Evolutionary conservation across 148 eudicot species (phyloP), one percentile per base, ranked within the genome.

Genomic region (Cornus kousa): DNA sequence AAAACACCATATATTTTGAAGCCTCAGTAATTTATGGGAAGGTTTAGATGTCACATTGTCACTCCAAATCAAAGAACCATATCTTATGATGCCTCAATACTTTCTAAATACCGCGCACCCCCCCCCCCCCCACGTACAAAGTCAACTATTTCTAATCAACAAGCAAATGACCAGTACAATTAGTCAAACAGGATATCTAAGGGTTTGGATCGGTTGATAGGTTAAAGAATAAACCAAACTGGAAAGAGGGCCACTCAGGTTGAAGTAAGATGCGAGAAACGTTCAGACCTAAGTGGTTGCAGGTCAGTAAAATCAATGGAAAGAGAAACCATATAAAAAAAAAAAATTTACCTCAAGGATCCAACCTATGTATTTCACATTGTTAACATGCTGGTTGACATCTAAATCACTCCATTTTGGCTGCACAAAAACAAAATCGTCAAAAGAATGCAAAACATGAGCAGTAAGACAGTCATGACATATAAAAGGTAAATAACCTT

Each of bases 351-450:
- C 98, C 98, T 94, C 98, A 78, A 94, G 98, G 84, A 92, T 88
- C 98, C 98, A 94, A 16, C 93, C 94, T 67, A 92, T 85, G 80
- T 94, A 94, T 77, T 94, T 94, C 76, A 92, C 98, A 84, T 94
- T 94, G 84, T 94, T 94, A 78, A 94, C 98, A 83, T 94, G 98
- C 86, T 89, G 97, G 79, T 94, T 94, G 66, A 94, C 89, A 88
- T 94, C 98, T 85, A 94, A 76, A 85, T 94, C 98, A 79, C 89
- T 90, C 92, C 97, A 92, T 75, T 87, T 89, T 77, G 98, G 93
- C 98, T 94, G 94, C 86, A 72, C 9, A 16, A 72, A 48, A 17
- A 35, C 5, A 35, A 35, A 35, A 2, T 35, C 67, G 31, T 32
- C 5, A 31, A 1, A 19, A 19, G 4, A 32, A 55, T 50, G 40